Evolutionary conservation across 176 grass and related monocot species (phyloP).

Genomic region (Sorghum bicolor): Sorghum_bicolor_NCBIv3 NC_012878.2:55194501-55195000

Average conservation of each 20-base stretch:
- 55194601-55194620: slow-evolving; percentile 71
- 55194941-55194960: slow-evolving; percentile 23
- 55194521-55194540: slow-evolving; percentile 86
- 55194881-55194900: slow-evolving; percentile 85
- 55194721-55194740: neutral
- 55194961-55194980: neutral
- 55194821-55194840: slow-evolving; percentile 45
- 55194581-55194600: slow-evolving; percentile 76
- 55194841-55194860: slow-evolving; percentile 79
- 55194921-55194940: slow-evolving; percentile 47
- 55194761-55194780: neutral
- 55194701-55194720: neutral
- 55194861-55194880: slow-evolving; percentile 68
- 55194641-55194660: slow-evolving; percentile 43
- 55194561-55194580: slow-evolving; percentile 86
- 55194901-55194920: slow-evolving; percentile 74
- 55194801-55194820: slow-evolving; percentile 79
- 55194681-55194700: neutral
- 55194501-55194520: slow-evolving; percentile 53
- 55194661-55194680: slow-evolving; percentile 98
- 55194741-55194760: neutral
- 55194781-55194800: slow-evolving; percentile 10
- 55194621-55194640: slow-evolving; percentile 47
- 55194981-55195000: neutral
- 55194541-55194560: slow-evolving; percentile 87